These are phyloP conservation scores for Sugiyamaella americana DNA, from an alignment of 805 yeast genomes.

Conservation along the genomic window DNA sequence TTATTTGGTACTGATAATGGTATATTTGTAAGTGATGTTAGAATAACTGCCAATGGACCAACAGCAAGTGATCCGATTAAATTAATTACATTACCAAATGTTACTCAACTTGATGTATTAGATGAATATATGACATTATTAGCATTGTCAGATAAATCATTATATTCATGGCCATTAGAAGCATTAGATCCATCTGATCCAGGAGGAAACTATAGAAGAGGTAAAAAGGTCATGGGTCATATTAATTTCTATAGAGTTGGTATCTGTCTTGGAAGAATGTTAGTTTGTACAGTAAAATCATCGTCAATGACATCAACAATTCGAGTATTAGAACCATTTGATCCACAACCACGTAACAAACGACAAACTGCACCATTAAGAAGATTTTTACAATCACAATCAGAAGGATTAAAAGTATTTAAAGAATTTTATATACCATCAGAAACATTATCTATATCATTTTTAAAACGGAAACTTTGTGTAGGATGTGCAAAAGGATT, in stretches of 20 bases:
- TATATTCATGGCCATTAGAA: slow-evolving; percentile 75
- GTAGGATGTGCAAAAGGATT: slow-evolving; percentile 96
- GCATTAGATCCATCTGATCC: slow-evolving; percentile 36
- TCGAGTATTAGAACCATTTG: slow-evolving; percentile 82
- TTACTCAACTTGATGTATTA: slow-evolving; percentile 83
- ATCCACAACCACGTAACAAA: slow-evolving; percentile 43
- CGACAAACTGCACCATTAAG: slow-evolving; percentile 37
- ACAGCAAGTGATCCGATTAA: slow-evolving; percentile 48
- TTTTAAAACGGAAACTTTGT: slow-evolving; percentile 80
- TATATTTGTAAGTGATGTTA: slow-evolving; percentile 71
- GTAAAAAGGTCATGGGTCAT: slow-evolving; percentile 78
- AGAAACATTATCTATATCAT: slow-evolving; percentile 88
- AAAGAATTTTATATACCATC: slow-evolving; percentile 78
- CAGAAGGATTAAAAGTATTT: slow-evolving; percentile 61
- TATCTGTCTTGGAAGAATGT: slow-evolving; percentile 79
- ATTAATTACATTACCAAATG: slow-evolving; percentile 66
- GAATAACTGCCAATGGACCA: slow-evolving; percentile 41
- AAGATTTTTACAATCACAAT: slow-evolving; percentile 36
- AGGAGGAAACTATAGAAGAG: slow-evolving; percentile 46
- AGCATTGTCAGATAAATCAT: slow-evolving; percentile 72
- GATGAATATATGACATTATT: slow-evolving; percentile 85
- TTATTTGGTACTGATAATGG: slow-evolving; percentile 91
- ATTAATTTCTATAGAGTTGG: slow-evolving; percentile 90
- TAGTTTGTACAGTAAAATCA: slow-evolving; percentile 83
- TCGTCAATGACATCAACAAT: slow-evolving; percentile 71